Evolutionary conservation across 2,329 filamentous ascomycete species (phyloP).

Genomic region (Volutella citrinella): DNA sequence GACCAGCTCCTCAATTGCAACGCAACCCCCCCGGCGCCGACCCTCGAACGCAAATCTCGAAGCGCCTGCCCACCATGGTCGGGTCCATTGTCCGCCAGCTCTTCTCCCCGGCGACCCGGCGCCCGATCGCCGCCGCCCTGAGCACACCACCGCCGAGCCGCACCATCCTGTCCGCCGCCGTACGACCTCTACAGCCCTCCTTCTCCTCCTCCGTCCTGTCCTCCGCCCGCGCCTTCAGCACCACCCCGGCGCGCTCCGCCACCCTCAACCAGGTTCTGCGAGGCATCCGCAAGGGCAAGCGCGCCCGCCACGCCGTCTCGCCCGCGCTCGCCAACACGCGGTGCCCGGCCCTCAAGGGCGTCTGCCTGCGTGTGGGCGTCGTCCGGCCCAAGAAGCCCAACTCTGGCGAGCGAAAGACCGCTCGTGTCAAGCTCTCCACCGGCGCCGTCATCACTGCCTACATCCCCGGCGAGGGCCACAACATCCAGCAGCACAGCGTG

Average conservation of each 20-base stretch:
- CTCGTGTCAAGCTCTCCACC: constrained; percentile 82
- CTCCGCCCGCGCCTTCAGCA: constrained; percentile 50
- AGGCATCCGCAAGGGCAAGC: constrained; percentile 76
- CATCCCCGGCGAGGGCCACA: constrained; percentile 96
- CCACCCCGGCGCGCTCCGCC: constrained; percentile 53
- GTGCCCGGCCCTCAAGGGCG: constrained; percentile 86
- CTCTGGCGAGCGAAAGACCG: constrained; percentile 94
- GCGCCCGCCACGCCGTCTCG: constrained; percentile 80
- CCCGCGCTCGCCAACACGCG: constrained; percentile 70
- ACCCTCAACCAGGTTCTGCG: constrained; percentile 73
- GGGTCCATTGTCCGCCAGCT: constrained; percentile 34
- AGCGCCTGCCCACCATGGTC: constrained; percentile 33
- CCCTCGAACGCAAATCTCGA: too few relatives aligned
- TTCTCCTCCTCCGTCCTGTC: constrained; percentile 23
- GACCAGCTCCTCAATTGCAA: too few relatives aligned
- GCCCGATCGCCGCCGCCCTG: constrained; percentile 20
- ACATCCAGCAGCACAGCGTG: constrained; percentile 98
- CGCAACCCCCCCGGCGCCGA: too few relatives aligned
- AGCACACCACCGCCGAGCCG: constrained; percentile 14
- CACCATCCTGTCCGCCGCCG: constrained; percentile 11
- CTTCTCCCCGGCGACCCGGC: constrained; percentile 31
- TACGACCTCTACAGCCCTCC: constrained; percentile 34
- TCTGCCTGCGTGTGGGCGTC: constrained; percentile 90
- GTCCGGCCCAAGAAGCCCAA: constrained; percentile 98
- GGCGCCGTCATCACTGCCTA: constrained; percentile 88